Evolutionary conservation across 371 early-diverging fungal genomes (phyloP), one percentile per base, ranked within the genome.

Genomic region (Mortierella sp.): DNA sequence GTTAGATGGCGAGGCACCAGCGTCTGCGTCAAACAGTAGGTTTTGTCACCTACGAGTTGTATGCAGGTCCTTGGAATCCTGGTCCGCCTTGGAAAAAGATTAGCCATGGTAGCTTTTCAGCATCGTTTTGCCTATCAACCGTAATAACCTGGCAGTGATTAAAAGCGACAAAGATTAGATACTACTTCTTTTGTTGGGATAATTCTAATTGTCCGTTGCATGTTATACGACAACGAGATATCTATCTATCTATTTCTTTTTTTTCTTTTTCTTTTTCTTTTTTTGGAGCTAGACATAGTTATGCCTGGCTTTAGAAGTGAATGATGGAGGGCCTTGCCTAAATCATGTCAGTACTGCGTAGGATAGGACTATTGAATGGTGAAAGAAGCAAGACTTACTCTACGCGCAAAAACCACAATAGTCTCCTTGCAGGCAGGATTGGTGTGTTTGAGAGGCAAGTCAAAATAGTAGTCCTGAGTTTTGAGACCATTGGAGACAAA

Each of bases 71-170:
- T n/a, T 71, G 75, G 40, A 80, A 80, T 55, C 81, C 81, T 15
- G 81, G 81, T 22, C 81, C 81, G 3, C 81, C 81, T 34, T 80
- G 81, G 62, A 67, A 80, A 45, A 71, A 80, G 58, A 80, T 64
- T 22, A 80, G 64, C 81, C 81, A 80, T 31, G 81, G 81, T 68
- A 80, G 35, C 66, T 80, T 74, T 4, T 74, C 75, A n/a, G 75
- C 71, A 29, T 75, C 75, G 0, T 51, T 61, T 42, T 80, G 81
- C 31, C 64, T 70, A 32, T 80, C 81, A 3, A 75, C 53, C 0
- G 81, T 72, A 35, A 80, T 40, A 45, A 80, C 81, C 81, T 80
- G 62, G 22, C 9, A 29, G 13, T 6, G n/a, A 26, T 40, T n/a
- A n/a, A n/a, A n/a, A n/a, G n/a, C n/a, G n/a, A n/a, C n/a, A n/a